Conservation (phyloP, 345 rosid genomes). For the Isatis tinctoria region DNA sequence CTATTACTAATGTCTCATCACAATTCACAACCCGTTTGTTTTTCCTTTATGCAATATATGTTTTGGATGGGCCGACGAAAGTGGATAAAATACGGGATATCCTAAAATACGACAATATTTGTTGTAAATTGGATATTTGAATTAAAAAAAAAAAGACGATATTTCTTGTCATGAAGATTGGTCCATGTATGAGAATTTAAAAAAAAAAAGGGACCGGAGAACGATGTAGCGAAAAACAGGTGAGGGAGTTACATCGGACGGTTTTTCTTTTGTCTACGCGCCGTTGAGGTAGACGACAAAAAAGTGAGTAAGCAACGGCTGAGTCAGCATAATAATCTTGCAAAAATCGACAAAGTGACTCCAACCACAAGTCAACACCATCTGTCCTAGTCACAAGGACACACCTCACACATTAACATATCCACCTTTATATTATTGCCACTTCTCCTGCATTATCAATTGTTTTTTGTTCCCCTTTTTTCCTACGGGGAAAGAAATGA, state of each 20-base stretch:
- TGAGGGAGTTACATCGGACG: not conserved
- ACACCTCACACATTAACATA: constrained; percentile 7
- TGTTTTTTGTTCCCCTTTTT: not conserved
- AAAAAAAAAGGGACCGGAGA: not conserved
- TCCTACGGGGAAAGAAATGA: not conserved
- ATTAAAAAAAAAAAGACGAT: not conserved
- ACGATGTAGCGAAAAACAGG: not conserved
- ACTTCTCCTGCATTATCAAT: constrained; percentile 26
- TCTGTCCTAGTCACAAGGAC: constrained; percentile 11
- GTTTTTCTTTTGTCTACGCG: not conserved
- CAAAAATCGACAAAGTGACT: constrained; percentile 24
- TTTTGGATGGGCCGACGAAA: not conserved
- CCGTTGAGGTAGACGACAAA: not conserved
- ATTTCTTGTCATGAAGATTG: not conserved
- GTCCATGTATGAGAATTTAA: not conserved
- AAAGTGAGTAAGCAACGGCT: not conserved
- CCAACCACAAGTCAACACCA: constrained; percentile 29
- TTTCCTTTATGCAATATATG: not conserved
- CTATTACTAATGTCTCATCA: not conserved
- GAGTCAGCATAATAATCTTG: constrained; percentile 21
- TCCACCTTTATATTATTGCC: constrained; percentile 11
- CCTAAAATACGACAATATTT: not conserved
- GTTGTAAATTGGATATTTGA: too few species aligned
- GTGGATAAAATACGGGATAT: not conserved
- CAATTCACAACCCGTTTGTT: not conserved